Conservation (phyloP, 2,329 filamentous ascomycete species). For the Knoxdaviesia capensis region DNA sequence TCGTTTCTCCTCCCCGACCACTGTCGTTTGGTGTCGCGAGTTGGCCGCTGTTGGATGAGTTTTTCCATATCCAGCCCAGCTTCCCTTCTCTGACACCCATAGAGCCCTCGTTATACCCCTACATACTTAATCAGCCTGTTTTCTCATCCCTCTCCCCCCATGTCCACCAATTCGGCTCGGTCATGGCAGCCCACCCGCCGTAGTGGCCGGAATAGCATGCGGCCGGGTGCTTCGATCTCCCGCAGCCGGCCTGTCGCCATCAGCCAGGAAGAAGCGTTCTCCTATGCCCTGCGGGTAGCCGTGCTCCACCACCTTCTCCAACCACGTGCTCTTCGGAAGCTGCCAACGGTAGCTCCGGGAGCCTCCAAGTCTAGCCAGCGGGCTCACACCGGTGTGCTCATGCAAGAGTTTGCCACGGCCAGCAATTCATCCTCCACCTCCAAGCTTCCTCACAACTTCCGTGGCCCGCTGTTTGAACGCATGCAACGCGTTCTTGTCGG, state of each 20-base stretch:
- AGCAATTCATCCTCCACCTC: conserved; percentile 20
- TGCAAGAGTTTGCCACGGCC: conserved; percentile 60
- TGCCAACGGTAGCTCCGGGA: conserved; percentile 49
- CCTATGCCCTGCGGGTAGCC: conserved; percentile 73
- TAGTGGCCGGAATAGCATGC: conserved; percentile 21
- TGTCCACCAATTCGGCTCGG: conserved; percentile 6
- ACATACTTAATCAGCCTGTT: too few relatives aligned
- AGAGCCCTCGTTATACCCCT: background rate
- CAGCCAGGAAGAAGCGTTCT: conserved; percentile 66
- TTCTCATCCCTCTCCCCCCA: conserved; percentile 3
- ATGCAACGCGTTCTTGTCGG: conserved; percentile 66
- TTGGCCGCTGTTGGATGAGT: too few relatives aligned
- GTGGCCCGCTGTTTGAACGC: conserved; percentile 39
- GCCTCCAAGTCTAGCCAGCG: conserved; percentile 31
- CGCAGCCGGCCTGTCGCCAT: conserved; percentile 25
- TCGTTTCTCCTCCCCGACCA: too few relatives aligned
- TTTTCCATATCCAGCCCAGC: too few relatives aligned
- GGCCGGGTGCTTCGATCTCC: conserved; percentile 21
- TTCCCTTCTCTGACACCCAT: background rate
- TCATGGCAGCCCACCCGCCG: conserved; percentile 25
- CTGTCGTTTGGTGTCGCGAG: too few relatives aligned
- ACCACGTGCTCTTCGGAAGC: conserved; percentile 72
- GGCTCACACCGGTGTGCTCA: conserved; percentile 55
- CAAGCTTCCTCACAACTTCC: conserved; percentile 38
- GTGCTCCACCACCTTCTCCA: conserved; percentile 87